Conservation (phyloP, 2,329 filamentous ascomycete species). For the Sclerotinia nivalis region DNA sequence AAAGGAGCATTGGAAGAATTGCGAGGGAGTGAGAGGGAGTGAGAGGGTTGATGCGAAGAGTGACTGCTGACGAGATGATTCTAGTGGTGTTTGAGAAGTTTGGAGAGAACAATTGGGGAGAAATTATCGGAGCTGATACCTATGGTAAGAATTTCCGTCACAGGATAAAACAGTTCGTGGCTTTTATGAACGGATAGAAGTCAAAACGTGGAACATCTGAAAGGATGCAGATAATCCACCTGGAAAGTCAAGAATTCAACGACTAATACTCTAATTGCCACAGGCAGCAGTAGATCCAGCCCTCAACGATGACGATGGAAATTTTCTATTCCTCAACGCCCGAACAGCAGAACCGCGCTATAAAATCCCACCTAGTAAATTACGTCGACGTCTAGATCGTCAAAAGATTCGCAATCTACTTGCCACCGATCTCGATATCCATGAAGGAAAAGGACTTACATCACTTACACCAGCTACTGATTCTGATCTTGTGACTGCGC, state of each 20-base stretch:
- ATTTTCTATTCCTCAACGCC: constrained; percentile 47
- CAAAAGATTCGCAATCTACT: constrained; percentile 33
- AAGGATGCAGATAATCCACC: no score
- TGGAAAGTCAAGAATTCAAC: background rate
- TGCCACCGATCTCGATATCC: constrained; percentile 40
- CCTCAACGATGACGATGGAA: constrained; percentile 43
- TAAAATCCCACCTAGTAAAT: constrained; percentile 44
- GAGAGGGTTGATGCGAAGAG: background rate
- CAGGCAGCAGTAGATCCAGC: constrained; percentile 37
- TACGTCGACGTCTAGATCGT: constrained; percentile 43
- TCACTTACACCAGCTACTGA: constrained; percentile 30
- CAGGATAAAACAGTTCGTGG: background rate
- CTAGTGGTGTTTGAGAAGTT: constrained; percentile 51
- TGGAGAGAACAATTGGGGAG: constrained; percentile 35
- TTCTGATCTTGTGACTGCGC: constrained; percentile 31
- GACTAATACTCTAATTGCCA: background rate
- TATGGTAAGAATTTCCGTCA: constrained; percentile 24
- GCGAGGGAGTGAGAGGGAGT: no score
- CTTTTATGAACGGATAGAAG: background rate
- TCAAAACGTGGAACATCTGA: background rate
- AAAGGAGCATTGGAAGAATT: no score
- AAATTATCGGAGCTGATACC: constrained; percentile 30
- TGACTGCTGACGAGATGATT: background rate
- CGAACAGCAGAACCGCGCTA: constrained; percentile 44
- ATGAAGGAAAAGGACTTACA: constrained; percentile 54